Evolutionary conservation across 2,329 filamentous ascomycete genomes (phyloP).

Genomic region (Colletotrichum scovillei): DNA sequence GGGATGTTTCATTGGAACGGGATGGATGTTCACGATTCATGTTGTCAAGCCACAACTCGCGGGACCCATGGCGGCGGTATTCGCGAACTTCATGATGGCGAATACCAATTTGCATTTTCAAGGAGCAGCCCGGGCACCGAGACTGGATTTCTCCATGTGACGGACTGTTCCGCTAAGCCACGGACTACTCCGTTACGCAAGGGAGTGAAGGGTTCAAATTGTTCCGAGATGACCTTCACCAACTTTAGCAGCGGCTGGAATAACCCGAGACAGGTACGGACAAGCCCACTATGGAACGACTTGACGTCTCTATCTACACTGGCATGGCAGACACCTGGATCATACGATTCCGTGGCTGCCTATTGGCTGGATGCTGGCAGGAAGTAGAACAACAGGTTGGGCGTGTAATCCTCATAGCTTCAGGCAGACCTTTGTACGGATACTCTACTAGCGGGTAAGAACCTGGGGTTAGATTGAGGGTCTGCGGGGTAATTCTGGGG

Average conservation of each 20-base stretch:
- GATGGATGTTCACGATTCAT: too few relatives aligned
- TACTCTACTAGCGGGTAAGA: background rate
- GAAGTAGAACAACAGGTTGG: too few relatives aligned
- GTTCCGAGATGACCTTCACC: background rate
- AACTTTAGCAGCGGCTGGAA: background rate
- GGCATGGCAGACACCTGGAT: background rate
- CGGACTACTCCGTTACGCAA: background rate
- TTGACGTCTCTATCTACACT: background rate
- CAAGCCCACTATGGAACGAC: background rate
- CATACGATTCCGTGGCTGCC: conserved; percentile 1
- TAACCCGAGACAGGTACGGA: background rate
- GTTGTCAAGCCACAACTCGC: too few relatives aligned
- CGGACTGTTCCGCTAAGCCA: background rate
- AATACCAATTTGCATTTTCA: background rate
- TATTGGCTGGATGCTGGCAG: too few relatives aligned
- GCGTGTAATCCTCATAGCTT: too few relatives aligned
- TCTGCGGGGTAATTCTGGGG: conserved; percentile 3
- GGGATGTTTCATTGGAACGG: too few relatives aligned
- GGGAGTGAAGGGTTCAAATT: background rate
- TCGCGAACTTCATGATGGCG: background rate
- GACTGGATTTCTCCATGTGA: background rate
- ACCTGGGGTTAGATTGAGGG: conserved; percentile 5
- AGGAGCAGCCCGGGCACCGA: background rate
- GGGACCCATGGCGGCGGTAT: too few relatives aligned
- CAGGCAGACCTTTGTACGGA: too few relatives aligned